Base-by-base conservation (phyloP, 805 yeast genomes). In the Wickerhamiella azyma region DNA sequence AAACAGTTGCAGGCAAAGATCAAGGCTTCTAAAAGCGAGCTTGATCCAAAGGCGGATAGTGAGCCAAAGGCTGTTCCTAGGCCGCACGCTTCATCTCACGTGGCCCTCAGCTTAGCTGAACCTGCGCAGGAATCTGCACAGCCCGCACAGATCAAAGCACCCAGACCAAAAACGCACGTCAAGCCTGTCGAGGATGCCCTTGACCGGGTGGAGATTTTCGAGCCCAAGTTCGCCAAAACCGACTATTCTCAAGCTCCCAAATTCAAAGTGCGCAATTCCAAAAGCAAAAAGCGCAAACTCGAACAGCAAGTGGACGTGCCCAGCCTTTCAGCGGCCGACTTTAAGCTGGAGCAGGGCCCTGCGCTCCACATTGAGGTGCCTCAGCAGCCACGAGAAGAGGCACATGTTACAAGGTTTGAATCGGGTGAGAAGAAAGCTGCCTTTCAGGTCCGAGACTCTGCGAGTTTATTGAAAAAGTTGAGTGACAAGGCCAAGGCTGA, bases 261-360 rank as follows among this genome's bases (percentile, higher is more conserved):
- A n/a, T 39, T 39, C 24, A 39, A 39, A n/a, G 33, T 28, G 13
- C 41, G 41, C 41, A 39, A 39, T 10, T 21, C 7, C 5, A 39
- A 39, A 28, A 26, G 16, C 33, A n/a, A 13, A n/a, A 30, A 30
- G 35, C 41, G 41, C 9, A 39, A 28, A 17, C 26, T 39, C 5
- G 14, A 16, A 2, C 32, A 39, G 11, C 14, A 13, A n/a, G 33
- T 30, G 16, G 33, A 30, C 14, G 33, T n/a, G 9, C 33, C 33
- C 9, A 8, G 9, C 4, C 8, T 30, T 2, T 30, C 33, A 5
- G 33, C 16, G 14, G 33, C 9, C 16, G 33, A 30, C 16, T 30
- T 30, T n/a, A 13, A 30, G 33, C 33, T 30, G 3, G 33, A 30
- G n/a, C 8, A 13, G n/a, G n/a, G 16, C n/a, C n/a, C 30, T 5